Base-by-base conservation (phyloP, 176 grass and related monocot species). In the Lolium rigidum region DNA sequence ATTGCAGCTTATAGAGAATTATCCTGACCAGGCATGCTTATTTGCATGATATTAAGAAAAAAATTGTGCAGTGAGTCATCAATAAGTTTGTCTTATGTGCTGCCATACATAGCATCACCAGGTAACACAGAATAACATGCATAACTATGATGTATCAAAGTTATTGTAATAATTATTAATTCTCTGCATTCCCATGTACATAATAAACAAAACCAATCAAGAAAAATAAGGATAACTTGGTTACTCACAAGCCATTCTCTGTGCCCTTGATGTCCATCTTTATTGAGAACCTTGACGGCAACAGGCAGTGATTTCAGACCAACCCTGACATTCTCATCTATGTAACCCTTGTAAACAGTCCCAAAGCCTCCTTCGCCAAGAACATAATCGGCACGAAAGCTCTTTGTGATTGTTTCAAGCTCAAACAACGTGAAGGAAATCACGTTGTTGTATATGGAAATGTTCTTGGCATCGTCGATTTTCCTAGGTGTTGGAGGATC, bases 231-330 rank as follows among this genome's bases (percentile, higher is more conserved):
- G 76, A 37, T 20, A 83, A 90, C 70, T 86, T 90, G 10, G 20
- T 28, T 73, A 92, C 95, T 94, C 88, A 98, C 95, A 86, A 98
- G 95, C 95, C 95, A 98, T 95, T 98, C 95, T 88, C 90, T 86
- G 74, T 98, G 95, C 13, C 95, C 95, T 88, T 98, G 95, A 82
- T 98, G 91, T 47, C 95, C 95, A 86, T 98, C 95, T 79, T 98
- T 98, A 75, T 98, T 95, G 55, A 98, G 91, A 64, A 98, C 95
- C 82, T 98, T 98, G 66, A 98, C 95, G 13, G 95, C 95, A 77
- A 98, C 95, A 51, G 95, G 95, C 47, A 98, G 87, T 46, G 93
- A 92, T 82, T 98, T 98, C 64, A 98, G 89, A 43, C 95, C 91
- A 47, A 98, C 93, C 75, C 95, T 93, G 28, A 98, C 95, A 92